Evolutionary conservation across 352 stramenopile species (phyloP).

Genomic region (Phytophthora pinifolia): DNA sequence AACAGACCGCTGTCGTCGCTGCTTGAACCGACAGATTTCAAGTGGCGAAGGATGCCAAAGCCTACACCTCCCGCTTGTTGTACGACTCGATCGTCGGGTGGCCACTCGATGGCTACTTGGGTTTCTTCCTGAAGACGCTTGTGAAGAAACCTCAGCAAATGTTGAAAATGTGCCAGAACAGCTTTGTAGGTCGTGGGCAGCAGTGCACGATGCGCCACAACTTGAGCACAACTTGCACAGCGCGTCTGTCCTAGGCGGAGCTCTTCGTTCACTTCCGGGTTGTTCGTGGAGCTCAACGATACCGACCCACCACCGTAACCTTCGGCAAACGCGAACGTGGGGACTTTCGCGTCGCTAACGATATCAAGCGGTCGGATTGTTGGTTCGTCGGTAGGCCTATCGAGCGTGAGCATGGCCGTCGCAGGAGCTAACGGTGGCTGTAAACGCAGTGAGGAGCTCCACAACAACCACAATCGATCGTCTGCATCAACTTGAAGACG

Average conservation of each 20-base stretch:
- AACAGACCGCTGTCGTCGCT: slow-evolving; percentile 10
- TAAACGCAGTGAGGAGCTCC: slow-evolving; percentile 92
- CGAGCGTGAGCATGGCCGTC: background rate
- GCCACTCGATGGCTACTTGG: slow-evolving; percentile 81
- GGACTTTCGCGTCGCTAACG: slow-evolving; percentile 65
- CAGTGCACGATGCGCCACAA: slow-evolving; percentile 68
- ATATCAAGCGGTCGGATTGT: slow-evolving; percentile 58
- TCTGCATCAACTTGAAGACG: slow-evolving; percentile 95
- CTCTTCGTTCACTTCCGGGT: slow-evolving; percentile 19
- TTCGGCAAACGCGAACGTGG: slow-evolving; percentile 47
- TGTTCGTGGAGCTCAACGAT: slow-evolving; percentile 17
- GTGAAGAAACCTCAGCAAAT: slow-evolving; percentile 76
- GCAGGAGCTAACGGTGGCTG: slow-evolving; percentile 16
- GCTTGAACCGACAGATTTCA: slow-evolving; percentile 18
- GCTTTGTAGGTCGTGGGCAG: slow-evolving; percentile 93
- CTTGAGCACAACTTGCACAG: slow-evolving; percentile 87
- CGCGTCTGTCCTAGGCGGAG: slow-evolving; percentile 33
- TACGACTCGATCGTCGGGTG: slow-evolving; percentile 86
- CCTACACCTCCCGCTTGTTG: slow-evolving; percentile 90
- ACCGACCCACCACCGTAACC: slow-evolving; percentile 19
- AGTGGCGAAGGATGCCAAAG: slow-evolving; percentile 80
- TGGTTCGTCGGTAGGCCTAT: slow-evolving; percentile 11
- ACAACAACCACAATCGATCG: slow-evolving; percentile 94
- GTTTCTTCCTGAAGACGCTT: slow-evolving; percentile 44
- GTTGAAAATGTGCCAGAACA: slow-evolving; percentile 93